These are phyloP conservation scores for Neonectria coccinea DNA, from an alignment of 2,329 filamentous ascomycete genomes.

Conservation along the genomic window DNA sequence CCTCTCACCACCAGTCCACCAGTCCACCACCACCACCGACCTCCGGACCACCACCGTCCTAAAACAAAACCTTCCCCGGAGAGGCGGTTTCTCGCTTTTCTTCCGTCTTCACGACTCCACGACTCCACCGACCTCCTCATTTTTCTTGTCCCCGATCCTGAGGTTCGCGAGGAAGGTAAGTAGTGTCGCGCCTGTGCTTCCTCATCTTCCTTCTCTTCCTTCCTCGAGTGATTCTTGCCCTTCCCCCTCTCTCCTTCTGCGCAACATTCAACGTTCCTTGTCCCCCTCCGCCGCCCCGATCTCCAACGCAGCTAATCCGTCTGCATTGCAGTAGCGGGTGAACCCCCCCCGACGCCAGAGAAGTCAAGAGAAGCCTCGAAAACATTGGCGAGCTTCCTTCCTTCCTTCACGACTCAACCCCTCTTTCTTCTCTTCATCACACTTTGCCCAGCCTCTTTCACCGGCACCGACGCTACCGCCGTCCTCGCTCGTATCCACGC, in stretches of 20 bases:
- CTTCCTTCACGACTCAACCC: conserved; percentile 22
- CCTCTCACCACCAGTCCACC: conserved; percentile 49
- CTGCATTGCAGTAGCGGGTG: conserved; percentile 49
- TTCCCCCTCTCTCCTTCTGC: conserved; percentile 27
- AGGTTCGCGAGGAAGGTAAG: conserved; percentile 35
- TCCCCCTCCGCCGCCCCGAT: conserved; percentile 35
- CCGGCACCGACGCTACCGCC: conserved; percentile 16
- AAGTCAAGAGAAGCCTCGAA: conserved; percentile 33
- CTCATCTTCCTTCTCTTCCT: conserved; percentile 47
- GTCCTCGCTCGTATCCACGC: conserved; percentile 12
- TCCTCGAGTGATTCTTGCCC: conserved; percentile 19
- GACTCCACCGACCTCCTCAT: conserved; percentile 52
- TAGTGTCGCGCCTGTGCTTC: conserved; percentile 35
- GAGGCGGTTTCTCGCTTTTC: conserved; percentile 44
- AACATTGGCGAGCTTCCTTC: conserved; percentile 30
- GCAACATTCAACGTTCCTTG: conserved; percentile 27
- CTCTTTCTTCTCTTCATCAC: conserved; percentile 21
- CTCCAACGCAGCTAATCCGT: conserved; percentile 48
- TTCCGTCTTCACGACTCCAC: conserved; percentile 52
- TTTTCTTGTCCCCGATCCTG: conserved; percentile 48
- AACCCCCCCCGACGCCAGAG: conserved; percentile 31
- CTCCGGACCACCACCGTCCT: conserved; percentile 46
- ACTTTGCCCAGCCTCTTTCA: conserved; percentile 15
- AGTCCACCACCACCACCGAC: conserved; percentile 43
- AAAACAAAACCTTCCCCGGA: conserved; percentile 51